Base-by-base conservation (phyloP, 805 yeast species). In the Ogataea populi-albae region DNA sequence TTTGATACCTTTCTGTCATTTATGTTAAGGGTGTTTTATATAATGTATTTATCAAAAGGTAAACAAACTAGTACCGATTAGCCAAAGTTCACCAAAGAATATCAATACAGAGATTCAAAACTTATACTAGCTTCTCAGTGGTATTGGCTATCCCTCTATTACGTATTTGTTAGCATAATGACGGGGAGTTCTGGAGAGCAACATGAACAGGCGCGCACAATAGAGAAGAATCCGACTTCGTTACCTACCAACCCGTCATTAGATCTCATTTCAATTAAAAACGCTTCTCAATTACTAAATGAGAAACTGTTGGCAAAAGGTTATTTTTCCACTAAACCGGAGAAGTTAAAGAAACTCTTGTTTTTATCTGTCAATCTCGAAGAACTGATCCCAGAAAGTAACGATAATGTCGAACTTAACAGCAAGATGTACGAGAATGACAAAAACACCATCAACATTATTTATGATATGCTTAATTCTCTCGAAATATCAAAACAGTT, bases 341-440 rank as follows among this genome's bases (percentile, higher is more conserved):
- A 45, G 4, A 43, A 43, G 24, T 34, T 44, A 11, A 35, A 43
- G n/a, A 34, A 40, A 17, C 18, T 56, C 5, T 27, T 55, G 17
- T 50, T 57, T 17, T 22, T 47, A 15, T 43, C 50, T 23, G 28
- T 46, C 3, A 55, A 57, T 34, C 27, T 38, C 15, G 35, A 36
- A 1, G 27, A 38, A 10, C 29, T 45, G 14, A 24, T 46, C 7
- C 19, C 26, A 3, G 50, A 42, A 5, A 21, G 34, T 14, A 29
- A 21, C 4, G 40, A 36, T 14, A 31, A 35, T 12, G 37, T 43
- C 15, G 46, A 45, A 17, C 33, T 46, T n/a, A 46, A 25, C 14
- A 50, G 41, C n/a, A 40, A 40, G 15, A 37, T 42, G 21, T 48
- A 49, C 37, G 55, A 57, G 32, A 63, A 62, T 34, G 68, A 64